phyloP scores from a whole-genome alignment of 2,329 filamentous ascomycete species.

The Byssoonygena ceratinophila region DNA sequence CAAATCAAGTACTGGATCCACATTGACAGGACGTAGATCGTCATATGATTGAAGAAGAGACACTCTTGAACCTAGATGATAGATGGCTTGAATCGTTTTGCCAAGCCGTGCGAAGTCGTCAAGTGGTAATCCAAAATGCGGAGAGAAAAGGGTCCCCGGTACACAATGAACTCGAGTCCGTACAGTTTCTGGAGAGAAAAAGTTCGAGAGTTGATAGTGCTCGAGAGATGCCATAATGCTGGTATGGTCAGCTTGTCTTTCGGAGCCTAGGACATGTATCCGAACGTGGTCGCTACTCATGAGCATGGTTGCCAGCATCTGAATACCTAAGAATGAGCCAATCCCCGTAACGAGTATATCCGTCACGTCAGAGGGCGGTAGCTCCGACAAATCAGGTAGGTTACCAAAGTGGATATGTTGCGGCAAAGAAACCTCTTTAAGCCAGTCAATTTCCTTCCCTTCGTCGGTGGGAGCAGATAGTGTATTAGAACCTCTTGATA shows the following conservation, averaged over 20 bases:
- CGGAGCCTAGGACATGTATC: conserved; percentile 7
- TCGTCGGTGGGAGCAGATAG: background rate
- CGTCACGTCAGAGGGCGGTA: background rate
- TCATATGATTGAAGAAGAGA: conserved; percentile 12
- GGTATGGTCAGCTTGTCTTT: background rate
- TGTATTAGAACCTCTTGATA: background rate
- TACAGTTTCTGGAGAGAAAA: background rate
- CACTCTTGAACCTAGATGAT: conserved; percentile 8
- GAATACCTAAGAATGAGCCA: conserved; percentile 11
- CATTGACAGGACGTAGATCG: conserved; percentile 8
- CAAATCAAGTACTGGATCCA: conserved; percentile 3
- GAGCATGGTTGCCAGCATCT: conserved; percentile 8
- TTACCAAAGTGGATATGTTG: conserved; percentile 1
- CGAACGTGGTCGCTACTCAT: background rate
- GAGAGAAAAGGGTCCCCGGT: conserved; percentile 4
- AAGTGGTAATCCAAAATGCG: conserved; percentile 1
- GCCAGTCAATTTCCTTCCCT: conserved; percentile 10
- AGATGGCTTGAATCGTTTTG: conserved; percentile 10
- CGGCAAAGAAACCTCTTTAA: conserved; percentile 5
- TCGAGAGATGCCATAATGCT: background rate
- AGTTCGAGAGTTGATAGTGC: conserved; percentile 3
- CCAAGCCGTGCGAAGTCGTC: conserved; percentile 6
- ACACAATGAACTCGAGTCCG: conserved; percentile 6
- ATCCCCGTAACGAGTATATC: conserved; percentile 12
- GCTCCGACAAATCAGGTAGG: background rate